Conservation (phyloP, 2,329 filamentous ascomycete species). For the Albophoma yamanashiensis region DNA sequence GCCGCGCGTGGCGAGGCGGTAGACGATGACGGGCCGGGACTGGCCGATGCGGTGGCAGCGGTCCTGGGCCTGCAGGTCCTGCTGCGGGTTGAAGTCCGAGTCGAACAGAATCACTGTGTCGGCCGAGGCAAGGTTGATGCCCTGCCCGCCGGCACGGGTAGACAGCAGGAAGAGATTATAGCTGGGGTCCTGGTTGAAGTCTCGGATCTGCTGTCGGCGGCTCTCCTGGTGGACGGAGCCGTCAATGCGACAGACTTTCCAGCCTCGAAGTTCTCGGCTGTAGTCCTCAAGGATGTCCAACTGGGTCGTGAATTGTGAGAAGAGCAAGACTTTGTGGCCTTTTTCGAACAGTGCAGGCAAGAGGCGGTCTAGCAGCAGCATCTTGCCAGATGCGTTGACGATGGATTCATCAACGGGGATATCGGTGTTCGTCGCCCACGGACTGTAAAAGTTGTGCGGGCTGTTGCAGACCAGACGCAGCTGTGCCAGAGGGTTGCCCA, state of each 20-base stretch:
- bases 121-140: constrained; percentile 85
- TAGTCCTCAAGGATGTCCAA: constrained; percentile 87
- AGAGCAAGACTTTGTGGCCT: constrained; percentile 87
- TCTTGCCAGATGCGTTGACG: constrained; percentile 84
- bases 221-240: constrained; percentile 70
- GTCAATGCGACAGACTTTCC: constrained; percentile 83
- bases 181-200: constrained; percentile 56
- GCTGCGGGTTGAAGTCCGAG: constrained; percentile 86
- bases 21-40: constrained; percentile 83
- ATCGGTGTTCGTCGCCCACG: constrained; percentile 56
- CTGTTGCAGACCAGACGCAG: constrained; percentile 85
- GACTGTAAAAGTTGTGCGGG: constrained; percentile 94
- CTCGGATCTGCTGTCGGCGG: constrained; percentile 58
- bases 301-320: constrained; percentile 93
- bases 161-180: constrained; percentile 77
- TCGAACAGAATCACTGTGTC: constrained; percentile 93
- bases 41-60: constrained; percentile 93
- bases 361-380: constrained; percentile 84
- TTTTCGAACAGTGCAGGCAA: constrained; percentile 62
- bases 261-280: constrained; percentile 61
- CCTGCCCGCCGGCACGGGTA: constrained; percentile 85
- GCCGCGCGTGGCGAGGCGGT: constrained; percentile 82
- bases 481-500: constrained; percentile 89
- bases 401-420: constrained; percentile 65
- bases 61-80: constrained; percentile 93